Evolutionary conservation across 371 early-diverging fungal genomes (phyloP).

Genomic region (Syncephalis fuscata): DNA sequence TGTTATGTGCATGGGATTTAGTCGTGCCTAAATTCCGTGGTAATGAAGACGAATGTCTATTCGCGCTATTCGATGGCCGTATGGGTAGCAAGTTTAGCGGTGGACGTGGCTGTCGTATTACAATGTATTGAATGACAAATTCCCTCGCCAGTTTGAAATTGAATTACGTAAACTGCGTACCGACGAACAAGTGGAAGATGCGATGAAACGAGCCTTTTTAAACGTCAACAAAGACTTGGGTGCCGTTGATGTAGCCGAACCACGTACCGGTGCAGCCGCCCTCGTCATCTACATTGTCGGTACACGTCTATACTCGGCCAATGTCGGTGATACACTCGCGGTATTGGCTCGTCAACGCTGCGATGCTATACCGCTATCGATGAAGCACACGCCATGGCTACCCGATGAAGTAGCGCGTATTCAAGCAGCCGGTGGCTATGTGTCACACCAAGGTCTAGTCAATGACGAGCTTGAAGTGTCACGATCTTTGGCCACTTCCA

Average conservation of each 20-base stretch:
- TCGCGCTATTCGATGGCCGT: slow-evolving; percentile 75
- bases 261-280: slow-evolving; percentile 50
- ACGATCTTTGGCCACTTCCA: slow-evolving; percentile 78
- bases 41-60: slow-evolving; percentile 70
- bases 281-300: slow-evolving; percentile 66
- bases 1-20: slow-evolving; percentile 59
- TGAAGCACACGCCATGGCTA: slow-evolving; percentile 53
- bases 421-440: slow-evolving; percentile 64
- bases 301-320: slow-evolving; percentile 67
- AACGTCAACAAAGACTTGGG: slow-evolving; percentile 62
- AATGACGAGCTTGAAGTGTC: slow-evolving; percentile 63
- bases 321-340: slow-evolving; percentile 79
- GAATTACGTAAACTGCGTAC: slow-evolving; percentile 46
- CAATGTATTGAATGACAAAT: slow-evolving; percentile 48
- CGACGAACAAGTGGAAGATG: slow-evolving; percentile 34
- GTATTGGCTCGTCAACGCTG: slow-evolving; percentile 52
- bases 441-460: slow-evolving; percentile 55
- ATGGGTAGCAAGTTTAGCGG: slow-evolving; percentile 34
- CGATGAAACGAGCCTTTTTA: slow-evolving; percentile 56
- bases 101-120: too few relatives aligned
- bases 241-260: slow-evolving; percentile 15
- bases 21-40: slow-evolving; percentile 65
- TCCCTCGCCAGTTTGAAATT: slow-evolving; percentile 39
- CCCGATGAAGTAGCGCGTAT: slow-evolving; percentile 62
- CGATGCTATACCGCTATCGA: slow-evolving; percentile 32